Conservation (phyloP, 2,329 filamentous ascomycete species). For the Nigrospora oryzae region DNA sequence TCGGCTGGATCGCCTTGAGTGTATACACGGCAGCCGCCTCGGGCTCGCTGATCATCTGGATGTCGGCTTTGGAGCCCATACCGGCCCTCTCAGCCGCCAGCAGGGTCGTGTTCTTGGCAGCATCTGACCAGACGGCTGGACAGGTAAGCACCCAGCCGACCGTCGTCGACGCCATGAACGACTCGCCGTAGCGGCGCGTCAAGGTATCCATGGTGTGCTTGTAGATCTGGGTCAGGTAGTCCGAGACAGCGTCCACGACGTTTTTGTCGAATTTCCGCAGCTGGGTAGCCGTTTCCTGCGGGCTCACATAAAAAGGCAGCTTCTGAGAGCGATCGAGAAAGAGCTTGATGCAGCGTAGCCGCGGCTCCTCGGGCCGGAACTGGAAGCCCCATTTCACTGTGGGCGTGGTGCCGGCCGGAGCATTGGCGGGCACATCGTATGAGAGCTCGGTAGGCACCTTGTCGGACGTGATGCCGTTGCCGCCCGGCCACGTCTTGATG, state of each 20-base stretch:
- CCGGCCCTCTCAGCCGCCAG: conserved; percentile 71
- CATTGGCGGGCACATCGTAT: conserved; percentile 36
- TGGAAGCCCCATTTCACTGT: conserved; percentile 73
- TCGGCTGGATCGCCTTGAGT: conserved; percentile 70
- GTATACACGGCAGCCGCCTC: conserved; percentile 76
- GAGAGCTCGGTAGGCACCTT: conserved; percentile 79
- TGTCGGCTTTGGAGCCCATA: conserved; percentile 61
- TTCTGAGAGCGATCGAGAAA: conserved; percentile 76
- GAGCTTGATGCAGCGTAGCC: conserved; percentile 75
- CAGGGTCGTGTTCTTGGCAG: conserved; percentile 75
- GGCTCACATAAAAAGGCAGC: conserved; percentile 71
- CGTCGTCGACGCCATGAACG: conserved; percentile 67
- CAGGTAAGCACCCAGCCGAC: conserved; percentile 76
- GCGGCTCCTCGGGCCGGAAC: conserved; percentile 67
- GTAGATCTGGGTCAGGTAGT: conserved; percentile 71
- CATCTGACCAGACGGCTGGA: conserved; percentile 77
- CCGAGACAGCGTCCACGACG: conserved; percentile 69
- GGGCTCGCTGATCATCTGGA: conserved; percentile 74
- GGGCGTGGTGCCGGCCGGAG: conserved; percentile 31
- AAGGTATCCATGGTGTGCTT: conserved; percentile 73
- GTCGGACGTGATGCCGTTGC: conserved; percentile 80
- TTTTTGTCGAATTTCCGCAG: conserved; percentile 68
- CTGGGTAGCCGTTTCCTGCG: conserved; percentile 67
- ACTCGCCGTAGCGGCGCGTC: conserved; percentile 65
- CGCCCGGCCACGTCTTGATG: conserved; percentile 78